Percentiles rank a stretch among this genome's conserved stretches.
Conservation (phyloP, 805 yeast species). For the Alloascoidea hylecoeti region DNA sequence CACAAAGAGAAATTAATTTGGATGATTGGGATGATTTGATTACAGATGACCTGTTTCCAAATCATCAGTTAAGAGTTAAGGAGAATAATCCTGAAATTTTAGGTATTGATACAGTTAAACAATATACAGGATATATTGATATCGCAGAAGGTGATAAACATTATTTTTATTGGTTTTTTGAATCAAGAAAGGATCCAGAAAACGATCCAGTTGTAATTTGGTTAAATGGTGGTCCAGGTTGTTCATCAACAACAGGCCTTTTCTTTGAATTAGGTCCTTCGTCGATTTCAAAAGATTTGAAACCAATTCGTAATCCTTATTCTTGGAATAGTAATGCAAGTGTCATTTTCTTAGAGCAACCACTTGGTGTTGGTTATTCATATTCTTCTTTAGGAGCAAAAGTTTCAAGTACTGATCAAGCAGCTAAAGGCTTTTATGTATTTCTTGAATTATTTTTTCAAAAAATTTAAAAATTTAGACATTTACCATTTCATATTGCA, state of each 20-base stretch:
- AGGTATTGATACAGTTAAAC: conserved; percentile 73
- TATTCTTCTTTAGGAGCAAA: conserved; percentile 42
- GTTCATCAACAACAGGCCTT: conserved; percentile 77
- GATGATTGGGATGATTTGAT: conserved; percentile 17
- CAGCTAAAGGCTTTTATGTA: conserved; percentile 72
- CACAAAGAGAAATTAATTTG: too few relatives aligned
- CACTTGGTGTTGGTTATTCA: conserved; percentile 74
- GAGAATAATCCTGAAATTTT: conserved; percentile 47
- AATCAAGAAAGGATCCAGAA: conserved; percentile 73
- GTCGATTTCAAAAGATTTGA: conserved; percentile 40
- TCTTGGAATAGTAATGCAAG: conserved; percentile 82
- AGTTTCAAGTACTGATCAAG: conserved; percentile 63
- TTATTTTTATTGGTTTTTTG: conserved; percentile 75
- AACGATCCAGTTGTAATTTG: conserved; percentile 77
- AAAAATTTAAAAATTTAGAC: conserved; percentile 49
- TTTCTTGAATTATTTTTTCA: conserved; percentile 66
- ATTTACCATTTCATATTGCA: conserved; percentile 60
- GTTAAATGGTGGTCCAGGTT: conserved; percentile 95
- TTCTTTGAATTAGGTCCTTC: conserved; percentile 83
- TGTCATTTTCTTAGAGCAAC: conserved; percentile 79
- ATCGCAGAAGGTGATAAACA: conserved; percentile 73
- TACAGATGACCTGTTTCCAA: conserved; percentile 22
- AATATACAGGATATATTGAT: conserved; percentile 78
- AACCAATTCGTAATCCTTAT: conserved; percentile 57
- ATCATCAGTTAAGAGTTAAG: conserved; percentile 48